Conservation (phyloP, 345 rosid genomes). For the Eutrema heterophyllum region DNA sequence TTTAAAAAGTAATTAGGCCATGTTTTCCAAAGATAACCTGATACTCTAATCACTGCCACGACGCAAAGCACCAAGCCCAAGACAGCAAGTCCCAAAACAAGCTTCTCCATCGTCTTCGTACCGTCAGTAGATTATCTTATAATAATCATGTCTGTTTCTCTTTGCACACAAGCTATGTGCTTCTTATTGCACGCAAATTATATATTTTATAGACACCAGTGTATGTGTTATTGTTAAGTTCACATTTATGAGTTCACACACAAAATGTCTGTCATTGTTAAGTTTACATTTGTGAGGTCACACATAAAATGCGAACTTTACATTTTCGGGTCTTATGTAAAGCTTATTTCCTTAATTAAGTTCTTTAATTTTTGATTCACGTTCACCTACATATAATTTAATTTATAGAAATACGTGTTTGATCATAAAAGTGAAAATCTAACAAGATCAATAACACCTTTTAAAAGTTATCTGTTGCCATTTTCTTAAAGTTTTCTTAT, state of each 20-base stretch:
- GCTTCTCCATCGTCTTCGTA: constrained; percentile 5
- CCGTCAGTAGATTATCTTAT: neutral
- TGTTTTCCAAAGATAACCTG: neutral
- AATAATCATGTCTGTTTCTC: neutral
- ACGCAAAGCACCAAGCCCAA: neutral
- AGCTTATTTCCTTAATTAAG: neutral
- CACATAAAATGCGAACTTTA: neutral
- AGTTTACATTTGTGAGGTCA: neutral
- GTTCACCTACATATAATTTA: no score
- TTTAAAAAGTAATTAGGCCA: neutral
- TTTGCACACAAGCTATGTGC: neutral
- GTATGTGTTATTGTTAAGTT: neutral
- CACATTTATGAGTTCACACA: no score
- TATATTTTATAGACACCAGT: neutral
- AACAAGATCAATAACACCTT: no score
- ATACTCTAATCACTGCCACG: neutral
- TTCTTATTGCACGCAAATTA: neutral
- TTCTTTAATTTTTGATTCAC: neutral
- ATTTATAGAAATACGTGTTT: no score
- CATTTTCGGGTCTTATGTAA: neutral
- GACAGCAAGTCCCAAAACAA: neutral
- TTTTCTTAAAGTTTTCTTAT: no score
- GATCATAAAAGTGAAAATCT: no score
- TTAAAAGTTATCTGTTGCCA: no score
- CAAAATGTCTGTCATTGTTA: no score